phyloP scores from a whole-genome alignment of 1,139 yeast species.

The Magnusiomyces magnusii region DNA sequence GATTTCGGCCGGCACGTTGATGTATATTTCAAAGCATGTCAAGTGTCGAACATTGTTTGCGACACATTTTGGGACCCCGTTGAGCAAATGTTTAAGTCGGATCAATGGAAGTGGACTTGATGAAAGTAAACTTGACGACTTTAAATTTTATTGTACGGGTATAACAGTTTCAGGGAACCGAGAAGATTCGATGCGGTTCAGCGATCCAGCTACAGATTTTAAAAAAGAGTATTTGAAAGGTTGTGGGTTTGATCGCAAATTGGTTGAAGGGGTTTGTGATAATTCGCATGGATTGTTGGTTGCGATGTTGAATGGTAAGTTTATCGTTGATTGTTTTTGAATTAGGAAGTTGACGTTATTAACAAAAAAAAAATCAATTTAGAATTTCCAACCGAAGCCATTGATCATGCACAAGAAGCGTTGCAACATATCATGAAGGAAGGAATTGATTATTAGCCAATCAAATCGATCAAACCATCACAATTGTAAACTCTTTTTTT shows the following conservation, averaged over 20 bases:
- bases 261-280: slow-evolving; percentile 64
- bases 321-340: neutral
- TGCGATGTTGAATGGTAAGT: slow-evolving; percentile 36
- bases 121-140: slow-evolving; percentile 10
- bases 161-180: slow-evolving; percentile 29
- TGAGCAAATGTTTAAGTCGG: neutral
- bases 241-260: slow-evolving; percentile 49
- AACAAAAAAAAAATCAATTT: neutral
- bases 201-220: neutral
- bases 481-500: no score
- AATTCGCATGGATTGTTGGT: slow-evolving; percentile 78
- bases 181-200: neutral
- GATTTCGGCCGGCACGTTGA: slow-evolving; percentile 75
- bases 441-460: no score
- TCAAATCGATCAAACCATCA: no score
- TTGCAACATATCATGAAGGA: neutral
- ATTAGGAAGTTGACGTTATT: no score
- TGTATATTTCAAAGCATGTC: slow-evolving; percentile 48
- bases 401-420: neutral
- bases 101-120: no score
- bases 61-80: slow-evolving; percentile 67
- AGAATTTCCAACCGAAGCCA: neutral
- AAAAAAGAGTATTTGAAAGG: slow-evolving; percentile 5
- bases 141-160: slow-evolving; percentile 44
- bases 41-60: slow-evolving; percentile 84